phyloP scores from a whole-genome alignment of 1,139 yeast genomes.

The Yamadazyma friedrichii region DNA sequence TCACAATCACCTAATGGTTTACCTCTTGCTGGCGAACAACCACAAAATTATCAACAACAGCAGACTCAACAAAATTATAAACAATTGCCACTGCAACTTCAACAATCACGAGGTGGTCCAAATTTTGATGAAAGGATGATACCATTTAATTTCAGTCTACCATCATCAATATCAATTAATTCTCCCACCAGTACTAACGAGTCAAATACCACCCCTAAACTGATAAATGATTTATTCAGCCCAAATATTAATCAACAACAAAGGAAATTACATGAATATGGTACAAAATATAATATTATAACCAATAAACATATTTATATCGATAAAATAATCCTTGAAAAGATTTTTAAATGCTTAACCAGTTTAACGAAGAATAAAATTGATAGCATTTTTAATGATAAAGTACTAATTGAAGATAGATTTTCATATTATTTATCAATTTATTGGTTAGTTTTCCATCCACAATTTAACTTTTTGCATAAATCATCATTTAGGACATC shows the following conservation, averaged over 20 bases:
- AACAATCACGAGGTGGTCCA: neutral
- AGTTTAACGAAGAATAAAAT: slow-evolving; percentile 19
- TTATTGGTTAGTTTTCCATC: slow-evolving; percentile 62
- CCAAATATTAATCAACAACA: slow-evolving; percentile 13
- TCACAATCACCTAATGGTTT: neutral
- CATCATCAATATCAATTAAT: slow-evolving; percentile 26
- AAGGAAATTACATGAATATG: slow-evolving; percentile 14
- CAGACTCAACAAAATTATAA: neutral
- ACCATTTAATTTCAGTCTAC: slow-evolving; percentile 14
- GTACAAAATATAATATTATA: slow-evolving; percentile 21
- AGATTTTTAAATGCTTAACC: slow-evolving; percentile 18
- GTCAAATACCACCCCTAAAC: slow-evolving; percentile 27
- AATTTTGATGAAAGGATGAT: slow-evolving; percentile 4
- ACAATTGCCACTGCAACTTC: neutral
- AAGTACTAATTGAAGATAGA: slow-evolving; percentile 27
- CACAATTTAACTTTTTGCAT: slow-evolving; percentile 62
- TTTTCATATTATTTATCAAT: slow-evolving; percentile 33
- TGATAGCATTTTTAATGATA: slow-evolving; percentile 20
- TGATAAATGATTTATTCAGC: slow-evolving; percentile 16
- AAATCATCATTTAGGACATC: slow-evolving; percentile 60
- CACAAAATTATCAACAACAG: neutral
- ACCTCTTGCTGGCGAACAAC: neutral
- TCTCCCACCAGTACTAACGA: slow-evolving; percentile 41
- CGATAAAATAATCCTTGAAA: slow-evolving; percentile 19
- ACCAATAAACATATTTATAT: slow-evolving; percentile 29